Evolutionary conservation across 208 protist species (phyloP).

Genomic region (Trypanosoma lewisi): DNA sequence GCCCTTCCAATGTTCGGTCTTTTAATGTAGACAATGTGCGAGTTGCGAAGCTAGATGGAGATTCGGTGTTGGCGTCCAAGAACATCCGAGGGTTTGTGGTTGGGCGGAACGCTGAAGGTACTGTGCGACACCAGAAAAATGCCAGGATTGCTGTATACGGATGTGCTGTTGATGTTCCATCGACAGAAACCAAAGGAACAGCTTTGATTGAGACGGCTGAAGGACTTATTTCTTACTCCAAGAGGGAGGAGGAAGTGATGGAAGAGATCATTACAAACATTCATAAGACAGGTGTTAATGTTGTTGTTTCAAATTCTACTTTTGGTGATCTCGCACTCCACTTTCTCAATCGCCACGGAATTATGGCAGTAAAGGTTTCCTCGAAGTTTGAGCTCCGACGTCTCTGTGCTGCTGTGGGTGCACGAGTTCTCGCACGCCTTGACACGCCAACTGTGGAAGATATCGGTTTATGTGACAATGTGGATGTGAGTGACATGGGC

Average conservation of each 20-base stretch:
- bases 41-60: slow-evolving; percentile 98
- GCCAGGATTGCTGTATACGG: slow-evolving; percentile 98
- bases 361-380: slow-evolving; percentile 98
- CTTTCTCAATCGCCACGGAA: slow-evolving; percentile 97
- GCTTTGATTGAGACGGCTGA: slow-evolving; percentile 97
- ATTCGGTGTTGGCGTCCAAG: slow-evolving; percentile 89
- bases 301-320: slow-evolving; percentile 96
- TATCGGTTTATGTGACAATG: slow-evolving; percentile 93
- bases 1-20: slow-evolving; percentile 93
- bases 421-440: slow-evolving; percentile 92
- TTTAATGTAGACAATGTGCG: slow-evolving; percentile 99
- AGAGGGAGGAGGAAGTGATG: slow-evolving; percentile 97
- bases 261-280: slow-evolving; percentile 97
- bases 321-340: slow-evolving; percentile 99
- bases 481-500: slow-evolving; percentile 96
- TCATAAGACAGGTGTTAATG: slow-evolving; percentile 95
- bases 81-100: slow-evolving; percentile 98
- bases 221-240: slow-evolving; percentile 96
- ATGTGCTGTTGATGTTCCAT: slow-evolving; percentile 95
- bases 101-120: slow-evolving; percentile 89
- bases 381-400: slow-evolving; percentile 99
- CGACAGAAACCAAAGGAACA: slow-evolving; percentile 98
- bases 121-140: slow-evolving; percentile 90
- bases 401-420: slow-evolving; percentile 96
- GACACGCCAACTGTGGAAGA: slow-evolving; percentile 93